A percentile compares a stretch with the other conserved stretches of the same genome.
These are phyloP conservation scores for Colletotrichum costaricense DNA, from an alignment of 2,329 filamentous ascomycete species.

Conservation along the genomic window DNA sequence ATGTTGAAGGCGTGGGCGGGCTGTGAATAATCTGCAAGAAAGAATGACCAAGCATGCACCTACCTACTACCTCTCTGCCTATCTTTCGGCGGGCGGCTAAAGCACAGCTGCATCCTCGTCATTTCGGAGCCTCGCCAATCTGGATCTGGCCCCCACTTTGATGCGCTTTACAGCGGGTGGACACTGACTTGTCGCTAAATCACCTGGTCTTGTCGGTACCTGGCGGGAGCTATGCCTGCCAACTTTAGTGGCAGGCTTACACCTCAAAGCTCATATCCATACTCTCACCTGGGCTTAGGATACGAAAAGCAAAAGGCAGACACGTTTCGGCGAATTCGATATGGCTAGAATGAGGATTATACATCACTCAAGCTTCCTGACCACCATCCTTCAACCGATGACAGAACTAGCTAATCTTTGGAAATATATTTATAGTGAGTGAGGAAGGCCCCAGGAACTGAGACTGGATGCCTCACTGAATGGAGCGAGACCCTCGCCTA, in stretches of 20 bases:
- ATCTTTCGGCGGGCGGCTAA: background rate
- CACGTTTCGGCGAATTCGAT: no score
- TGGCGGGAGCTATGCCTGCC: background rate
- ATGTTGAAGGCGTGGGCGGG: background rate
- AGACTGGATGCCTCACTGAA: no score
- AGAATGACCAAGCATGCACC: background rate
- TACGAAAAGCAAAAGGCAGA: background rate
- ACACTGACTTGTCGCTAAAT: constrained; percentile 19
- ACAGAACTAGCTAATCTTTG: no score
- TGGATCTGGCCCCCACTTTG: constrained; percentile 23
- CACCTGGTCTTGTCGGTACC: background rate
- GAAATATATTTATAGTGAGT: no score
- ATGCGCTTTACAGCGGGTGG: constrained; percentile 8
- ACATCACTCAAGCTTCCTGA: no score
- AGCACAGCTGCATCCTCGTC: constrained; percentile 27
- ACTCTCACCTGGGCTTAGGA: no score
- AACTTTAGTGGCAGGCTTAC: no score
- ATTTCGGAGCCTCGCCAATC: constrained; percentile 20
- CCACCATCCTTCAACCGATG: no score
- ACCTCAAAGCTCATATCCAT: no score
- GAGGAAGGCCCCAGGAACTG: no score
- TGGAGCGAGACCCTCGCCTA: no score
- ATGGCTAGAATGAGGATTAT: no score
- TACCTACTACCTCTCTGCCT: constrained; percentile 5
- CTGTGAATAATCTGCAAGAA: constrained; percentile 1